Conservation (phyloP, 768 basidiomycete genomes). For the Termitomyces sp. region DNA sequence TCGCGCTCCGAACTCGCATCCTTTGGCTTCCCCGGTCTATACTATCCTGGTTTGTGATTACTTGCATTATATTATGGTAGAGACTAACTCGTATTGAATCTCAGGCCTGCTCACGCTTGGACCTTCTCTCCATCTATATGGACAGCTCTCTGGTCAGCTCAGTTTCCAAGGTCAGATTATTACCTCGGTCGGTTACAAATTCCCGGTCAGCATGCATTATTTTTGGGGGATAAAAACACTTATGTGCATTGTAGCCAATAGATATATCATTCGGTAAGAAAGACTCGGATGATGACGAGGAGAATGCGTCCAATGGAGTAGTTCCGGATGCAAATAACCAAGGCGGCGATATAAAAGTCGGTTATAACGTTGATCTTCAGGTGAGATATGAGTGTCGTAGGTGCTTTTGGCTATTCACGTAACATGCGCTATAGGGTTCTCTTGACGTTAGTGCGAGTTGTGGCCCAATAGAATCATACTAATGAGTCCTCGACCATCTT, state of each 20-base stretch:
- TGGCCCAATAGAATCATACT: neutral
- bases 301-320: neutral
- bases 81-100: neutral
- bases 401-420: neutral
- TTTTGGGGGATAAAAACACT: neutral
- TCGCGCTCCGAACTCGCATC: neutral
- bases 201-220: neutral
- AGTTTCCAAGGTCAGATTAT: neutral
- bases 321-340: neutral
- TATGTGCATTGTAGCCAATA: neutral
- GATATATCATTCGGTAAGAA: neutral
- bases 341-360: neutral
- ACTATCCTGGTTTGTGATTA: neutral
- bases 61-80: neutral
- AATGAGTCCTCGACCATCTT: neutral
- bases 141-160: neutral
- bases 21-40: constrained; percentile 4
- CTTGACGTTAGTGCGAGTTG: neutral
- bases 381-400: neutral
- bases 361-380: neutral
- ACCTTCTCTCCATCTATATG: constrained; percentile 3
- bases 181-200: constrained; percentile 1
- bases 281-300: neutral
- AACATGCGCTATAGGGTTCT: neutral
- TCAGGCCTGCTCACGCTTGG: constrained; percentile 2